Evolutionary conservation across 1,284 basidiomycete genomes (phyloP), one percentile per base, ranked within the genome.

Genomic region (Malassezia arunalokei): DNA sequence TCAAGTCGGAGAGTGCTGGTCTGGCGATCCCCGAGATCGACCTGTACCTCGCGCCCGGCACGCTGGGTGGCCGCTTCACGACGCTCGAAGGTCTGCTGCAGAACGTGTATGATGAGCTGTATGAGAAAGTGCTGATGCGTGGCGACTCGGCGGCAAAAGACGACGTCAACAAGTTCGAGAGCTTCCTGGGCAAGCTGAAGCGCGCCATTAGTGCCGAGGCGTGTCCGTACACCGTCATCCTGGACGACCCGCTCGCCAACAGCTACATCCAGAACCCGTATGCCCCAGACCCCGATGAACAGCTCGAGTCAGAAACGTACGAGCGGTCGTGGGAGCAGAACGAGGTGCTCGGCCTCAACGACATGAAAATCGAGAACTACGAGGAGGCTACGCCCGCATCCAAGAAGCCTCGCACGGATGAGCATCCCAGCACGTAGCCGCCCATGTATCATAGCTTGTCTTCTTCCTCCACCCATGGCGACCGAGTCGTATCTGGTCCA

Each of bases 11-110:
- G 43, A 89, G 87, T 0, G 87, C 87, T 24, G 90, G 90, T 30
- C 77, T 99, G 27, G 78, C 77, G 8, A 90, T 98, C 47, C 92
- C 94, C 1, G 92, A 98, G 71, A 95, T 98, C 62, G 88, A 96
- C 53, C 83, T 99, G 11, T 81, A 85, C 6, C 80, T 99, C 6
- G 82, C 88, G 52, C 83, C 89, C 3, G 94, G 94, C 11, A 98
- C 94, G 0, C 81, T 99, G 2, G 94, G 94, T 17, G 94, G 92
- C n/a, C 81, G 94, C 8, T 99, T 98, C 77, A 98, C 94, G 0
- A 98, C 94, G 1, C 78, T 96, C 24, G 94, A 98, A 75, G 94
- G 94, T 32, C 83, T 99, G 53, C 77, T 98, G 40, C 82, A 87
- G 59, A 94, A 96, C 72, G 82, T 98, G 14, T 91, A 92, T 76